Evolutionary conservation across 495 filamentous ascomycete genomes (phyloP).

Genomic region (Aspergillus olivimuriae): DNA sequence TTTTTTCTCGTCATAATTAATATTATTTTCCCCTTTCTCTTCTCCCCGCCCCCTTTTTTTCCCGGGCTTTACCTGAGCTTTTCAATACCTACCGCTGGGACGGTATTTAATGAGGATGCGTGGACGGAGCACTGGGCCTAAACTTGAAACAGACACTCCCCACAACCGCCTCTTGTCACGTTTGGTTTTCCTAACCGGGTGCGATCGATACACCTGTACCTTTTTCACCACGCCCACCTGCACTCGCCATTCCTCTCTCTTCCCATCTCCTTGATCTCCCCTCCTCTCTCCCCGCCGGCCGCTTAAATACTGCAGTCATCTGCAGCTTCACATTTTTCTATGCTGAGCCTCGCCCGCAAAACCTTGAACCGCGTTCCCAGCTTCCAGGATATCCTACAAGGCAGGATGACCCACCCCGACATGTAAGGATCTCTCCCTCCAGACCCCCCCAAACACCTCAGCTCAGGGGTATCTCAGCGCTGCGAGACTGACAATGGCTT

Average conservation of each 20-base stretch:
- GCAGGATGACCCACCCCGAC: conserved; percentile 52
- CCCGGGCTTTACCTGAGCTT: background rate
- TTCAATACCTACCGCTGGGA: background rate
- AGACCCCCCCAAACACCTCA: no score
- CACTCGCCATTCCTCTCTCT: conserved; percentile 27
- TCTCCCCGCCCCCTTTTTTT: conserved; percentile 4
- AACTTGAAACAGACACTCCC: conserved; percentile 36
- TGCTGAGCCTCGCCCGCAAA: conserved; percentile 45
- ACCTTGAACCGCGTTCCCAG: conserved; percentile 52
- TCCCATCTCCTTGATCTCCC: conserved; percentile 19
- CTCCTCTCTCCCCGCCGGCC: conserved; percentile 14
- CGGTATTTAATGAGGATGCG: background rate
- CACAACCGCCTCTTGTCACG: conserved; percentile 14
- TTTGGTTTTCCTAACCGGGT: conserved; percentile 14
- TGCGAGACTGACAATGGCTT: conserved; percentile 17
- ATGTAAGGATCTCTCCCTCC: conserved; percentile 35
- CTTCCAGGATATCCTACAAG: conserved; percentile 55
- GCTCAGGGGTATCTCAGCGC: conserved; percentile 8
- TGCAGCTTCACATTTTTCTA: conserved; percentile 39
- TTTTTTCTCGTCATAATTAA: no score
- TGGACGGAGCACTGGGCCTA: conserved; percentile 11
- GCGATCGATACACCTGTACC: conserved; percentile 11
- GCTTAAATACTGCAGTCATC: conserved; percentile 20
- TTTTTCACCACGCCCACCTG: conserved; percentile 16
- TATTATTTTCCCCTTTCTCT: no score